A percentile compares a stretch with the other conserved stretches of the same genome.
Evolutionary conservation across 768 basidiomycete species (phyloP).

Genomic region (Rhodosporidiobolus sp.): DNA sequence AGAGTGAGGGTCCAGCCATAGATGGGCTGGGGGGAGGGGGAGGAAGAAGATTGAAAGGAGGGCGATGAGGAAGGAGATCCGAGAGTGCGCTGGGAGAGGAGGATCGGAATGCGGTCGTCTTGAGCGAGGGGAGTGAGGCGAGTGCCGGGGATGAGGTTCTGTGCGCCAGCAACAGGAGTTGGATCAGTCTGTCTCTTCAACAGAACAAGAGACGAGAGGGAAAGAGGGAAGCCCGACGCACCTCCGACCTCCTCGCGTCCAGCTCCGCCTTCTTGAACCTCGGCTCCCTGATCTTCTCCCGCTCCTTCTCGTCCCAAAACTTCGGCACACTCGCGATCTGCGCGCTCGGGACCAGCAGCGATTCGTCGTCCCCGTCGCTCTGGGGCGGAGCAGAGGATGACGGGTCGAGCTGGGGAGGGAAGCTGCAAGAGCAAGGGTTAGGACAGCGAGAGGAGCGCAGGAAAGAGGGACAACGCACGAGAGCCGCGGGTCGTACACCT

Average conservation of each 20-base stretch:
- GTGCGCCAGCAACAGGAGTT: too few species aligned
- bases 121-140: conserved; percentile 62
- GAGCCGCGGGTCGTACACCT: conserved; percentile 79
- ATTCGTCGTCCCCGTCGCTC: conserved; percentile 63
- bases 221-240: conserved; percentile 42
- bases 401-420: conserved; percentile 75
- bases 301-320: conserved; percentile 58
- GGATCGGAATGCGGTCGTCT: conserved; percentile 77
- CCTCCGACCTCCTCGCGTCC: conserved; percentile 75
- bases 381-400: conserved; percentile 54
- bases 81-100: conserved; percentile 73
- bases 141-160: conserved; percentile 78
- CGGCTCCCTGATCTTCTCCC: conserved; percentile 60
- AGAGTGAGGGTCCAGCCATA: conserved; percentile 86
- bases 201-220: too few species aligned
- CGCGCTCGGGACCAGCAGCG: conserved; percentile 58
- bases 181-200: too few species aligned
- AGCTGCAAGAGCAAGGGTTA: conserved; percentile 54
- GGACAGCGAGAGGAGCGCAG: not conserved
- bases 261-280: conserved; percentile 55
- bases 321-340: conserved; percentile 25
- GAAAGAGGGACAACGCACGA: conserved; percentile 57
- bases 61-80: conserved; percentile 38
- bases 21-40: conserved; percentile 48
- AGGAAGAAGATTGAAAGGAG: not conserved